Percentiles rank a stretch among this genome's conserved stretches.
These are phyloP conservation scores for Arthrobotrys conoides DNA, from an alignment of 2,329 filamentous ascomycete genomes.

Conservation along the genomic window DNA sequence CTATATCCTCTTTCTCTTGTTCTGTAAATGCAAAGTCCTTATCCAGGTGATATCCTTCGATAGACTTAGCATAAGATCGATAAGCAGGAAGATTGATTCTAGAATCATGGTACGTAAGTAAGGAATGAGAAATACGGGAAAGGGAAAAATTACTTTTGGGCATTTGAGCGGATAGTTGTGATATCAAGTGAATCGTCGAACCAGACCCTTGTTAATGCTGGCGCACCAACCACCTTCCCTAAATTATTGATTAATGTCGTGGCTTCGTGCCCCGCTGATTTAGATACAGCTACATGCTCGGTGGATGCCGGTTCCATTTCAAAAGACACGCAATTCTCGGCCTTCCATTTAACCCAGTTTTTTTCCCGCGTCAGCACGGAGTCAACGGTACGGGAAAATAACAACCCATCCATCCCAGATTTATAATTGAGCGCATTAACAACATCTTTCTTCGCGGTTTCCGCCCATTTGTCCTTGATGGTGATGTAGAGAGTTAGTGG, in stretches of 20 bases:
- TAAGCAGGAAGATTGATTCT: conserved; percentile 79
- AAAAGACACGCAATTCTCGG: conserved; percentile 91
- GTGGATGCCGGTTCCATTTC: conserved; percentile 80
- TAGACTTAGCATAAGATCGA: conserved; percentile 78
- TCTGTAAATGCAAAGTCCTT: conserved; percentile 82
- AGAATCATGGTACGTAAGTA: conserved; percentile 58
- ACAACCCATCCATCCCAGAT: conserved; percentile 84
- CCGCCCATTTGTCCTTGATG: conserved; percentile 84
- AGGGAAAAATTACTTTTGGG: conserved; percentile 68
- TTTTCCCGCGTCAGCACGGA: conserved; percentile 95
- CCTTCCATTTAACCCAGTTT: conserved; percentile 99
- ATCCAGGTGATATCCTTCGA: conserved; percentile 86
- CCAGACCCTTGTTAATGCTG: conserved; percentile 81
- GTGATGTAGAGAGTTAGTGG: not conserved
- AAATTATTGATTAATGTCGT: conserved; percentile 76
- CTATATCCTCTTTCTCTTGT: conserved; percentile 72
- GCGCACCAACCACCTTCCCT: conserved; percentile 73
- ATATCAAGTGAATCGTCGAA: conserved; percentile 74
- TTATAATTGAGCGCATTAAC: conserved; percentile 87
- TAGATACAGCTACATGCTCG: conserved; percentile 78
- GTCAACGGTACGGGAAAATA: conserved; percentile 96
- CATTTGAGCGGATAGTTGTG: conserved; percentile 77
- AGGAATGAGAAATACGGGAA: conserved; percentile 40
- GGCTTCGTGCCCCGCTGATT: conserved; percentile 79
- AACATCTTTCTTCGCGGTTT: conserved; percentile 76